Evolutionary conservation across 257 asterid genomes (phyloP).

Genomic region (Solanum paucissectum): DNA sequence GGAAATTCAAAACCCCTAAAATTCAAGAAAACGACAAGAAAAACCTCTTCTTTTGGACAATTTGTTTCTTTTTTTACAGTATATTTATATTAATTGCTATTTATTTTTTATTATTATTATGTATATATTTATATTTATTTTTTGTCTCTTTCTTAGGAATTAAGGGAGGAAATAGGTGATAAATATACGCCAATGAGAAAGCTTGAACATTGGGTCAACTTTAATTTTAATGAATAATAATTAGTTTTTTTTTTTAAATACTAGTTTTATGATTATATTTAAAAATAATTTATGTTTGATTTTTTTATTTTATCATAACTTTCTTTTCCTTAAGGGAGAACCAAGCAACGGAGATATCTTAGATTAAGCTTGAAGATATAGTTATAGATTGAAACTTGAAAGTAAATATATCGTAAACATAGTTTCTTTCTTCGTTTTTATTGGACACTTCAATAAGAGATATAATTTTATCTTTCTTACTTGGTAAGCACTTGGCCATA

Average conservation of each 20-base stretch:
- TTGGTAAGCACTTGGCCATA: too few relatives aligned
- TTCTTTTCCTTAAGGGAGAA: neutral
- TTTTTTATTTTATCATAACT: too few relatives aligned
- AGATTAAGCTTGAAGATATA: neutral
- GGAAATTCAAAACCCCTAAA: neutral
- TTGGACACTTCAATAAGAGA: neutral
- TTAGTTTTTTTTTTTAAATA: too few relatives aligned
- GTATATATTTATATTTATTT: neutral
- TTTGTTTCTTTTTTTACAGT: neutral
- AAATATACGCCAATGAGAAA: neutral
- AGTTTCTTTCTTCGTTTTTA: accelerated
- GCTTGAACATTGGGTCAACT: neutral
- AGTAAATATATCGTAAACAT: neutral
- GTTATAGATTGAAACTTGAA: accelerated
- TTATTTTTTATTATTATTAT: neutral
- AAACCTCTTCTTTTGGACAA: neutral
- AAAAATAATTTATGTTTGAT: neutral
- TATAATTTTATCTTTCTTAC: neutral
- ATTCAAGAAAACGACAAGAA: neutral
- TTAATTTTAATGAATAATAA: neutral
- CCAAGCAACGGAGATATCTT: too few relatives aligned
- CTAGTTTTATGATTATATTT: neutral
- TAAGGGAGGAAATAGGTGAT: neutral
- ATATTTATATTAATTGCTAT: neutral
- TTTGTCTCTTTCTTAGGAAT: neutral